Base-by-base conservation (phyloP, 2,329 filamentous ascomycete genomes). In the Trichoderma sp. region DNA sequence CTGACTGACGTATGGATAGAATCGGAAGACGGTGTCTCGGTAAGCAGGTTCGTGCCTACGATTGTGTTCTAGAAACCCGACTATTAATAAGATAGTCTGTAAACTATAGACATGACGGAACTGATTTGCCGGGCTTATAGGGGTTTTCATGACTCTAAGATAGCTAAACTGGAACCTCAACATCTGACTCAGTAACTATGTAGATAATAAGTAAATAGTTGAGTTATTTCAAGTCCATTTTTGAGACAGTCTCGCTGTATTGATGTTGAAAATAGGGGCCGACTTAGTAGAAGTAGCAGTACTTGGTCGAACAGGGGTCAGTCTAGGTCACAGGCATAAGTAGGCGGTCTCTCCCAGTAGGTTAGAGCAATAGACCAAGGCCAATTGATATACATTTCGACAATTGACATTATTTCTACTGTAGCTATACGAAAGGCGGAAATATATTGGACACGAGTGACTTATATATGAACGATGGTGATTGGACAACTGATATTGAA, bases 351-450 rank as follows among this genome's bases (percentile, higher is more conserved):
- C 27, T 27, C 27, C 27, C 27, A 27, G 27, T 27, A 27, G 27
- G 27, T 27, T 27, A 27, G 27, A 27, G 27, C 27, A 27, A 27
- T 27, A 27, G 27, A 27, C 27, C 27, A 27, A 27, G 27, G 27
- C 27, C 27, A 27, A 27, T 27, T 27, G 27, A 27, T 27, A 27
- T 27, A 27, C 27, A 27, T 27, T 27, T 27, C 27, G 27, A 27
- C 27, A 27, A 27, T 27, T 27, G 11, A 6, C 21, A 56, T 56
- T 14, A 12, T 0, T 24, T 21, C 11, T 56, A 0, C 0, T 45
- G n/a, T 24, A 56, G n/a, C 0, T 56, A 14, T 24, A 0, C 0
- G n/a, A 1, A 56, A 1, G 11, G 50, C 2, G 3, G 0, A 56
- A 56, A 2, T 1, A 12, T 24, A 45, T 24, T 56, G 0, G 9